Percentiles rank a stretch among this genome's conserved stretches.
Evolutionary conservation across 176 grass and related monocot genomes (phyloP).

Genomic region (Eragrostis nindensis): DNA sequence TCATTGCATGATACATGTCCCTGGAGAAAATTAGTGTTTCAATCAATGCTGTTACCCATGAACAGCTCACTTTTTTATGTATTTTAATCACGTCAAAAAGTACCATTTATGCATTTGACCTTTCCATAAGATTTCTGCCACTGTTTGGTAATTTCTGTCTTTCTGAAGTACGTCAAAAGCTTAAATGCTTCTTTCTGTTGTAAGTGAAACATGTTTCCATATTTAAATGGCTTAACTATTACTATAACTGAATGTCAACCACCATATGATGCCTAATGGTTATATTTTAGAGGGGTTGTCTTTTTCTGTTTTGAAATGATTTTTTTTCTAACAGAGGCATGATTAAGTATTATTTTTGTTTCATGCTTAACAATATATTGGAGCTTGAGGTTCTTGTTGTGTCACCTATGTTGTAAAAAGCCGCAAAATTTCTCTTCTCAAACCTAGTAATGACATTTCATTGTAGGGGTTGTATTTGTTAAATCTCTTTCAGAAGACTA

Average conservation of each 20-base stretch:
- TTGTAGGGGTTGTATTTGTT: slow-evolving; percentile 16
- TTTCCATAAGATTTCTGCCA: slow-evolving; percentile 28
- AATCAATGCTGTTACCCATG: not conserved
- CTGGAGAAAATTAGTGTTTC: slow-evolving; percentile 24
- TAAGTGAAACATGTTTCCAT: slow-evolving; percentile 16
- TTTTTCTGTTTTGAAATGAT: not conserved
- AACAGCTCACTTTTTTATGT: slow-evolving; percentile 21
- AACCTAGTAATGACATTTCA: slow-evolving; percentile 5
- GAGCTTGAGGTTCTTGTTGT: slow-evolving; percentile 32
- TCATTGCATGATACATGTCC: slow-evolving; percentile 2
- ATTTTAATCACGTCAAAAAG: slow-evolving; percentile 29
- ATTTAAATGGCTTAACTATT: slow-evolving; percentile 20
- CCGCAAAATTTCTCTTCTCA: not conserved
- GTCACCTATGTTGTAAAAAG: slow-evolving; percentile 3
- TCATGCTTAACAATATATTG: not conserved
- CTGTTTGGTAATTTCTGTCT: not conserved
- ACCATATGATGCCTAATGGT: slow-evolving; percentile 29
- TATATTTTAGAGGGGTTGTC: not conserved
- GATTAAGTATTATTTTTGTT: slow-evolving; percentile 1
- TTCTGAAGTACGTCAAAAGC: slow-evolving; percentile 12
- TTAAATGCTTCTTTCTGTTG: slow-evolving; percentile 23
- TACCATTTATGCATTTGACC: not conserved
- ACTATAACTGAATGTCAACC: slow-evolving; percentile 11
- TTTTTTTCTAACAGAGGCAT: not conserved
- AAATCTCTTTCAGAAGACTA: slow-evolving; percentile 23